Conservation (phyloP, 108 stramenopile genomes). For the Nitzschia putrida region DNA sequence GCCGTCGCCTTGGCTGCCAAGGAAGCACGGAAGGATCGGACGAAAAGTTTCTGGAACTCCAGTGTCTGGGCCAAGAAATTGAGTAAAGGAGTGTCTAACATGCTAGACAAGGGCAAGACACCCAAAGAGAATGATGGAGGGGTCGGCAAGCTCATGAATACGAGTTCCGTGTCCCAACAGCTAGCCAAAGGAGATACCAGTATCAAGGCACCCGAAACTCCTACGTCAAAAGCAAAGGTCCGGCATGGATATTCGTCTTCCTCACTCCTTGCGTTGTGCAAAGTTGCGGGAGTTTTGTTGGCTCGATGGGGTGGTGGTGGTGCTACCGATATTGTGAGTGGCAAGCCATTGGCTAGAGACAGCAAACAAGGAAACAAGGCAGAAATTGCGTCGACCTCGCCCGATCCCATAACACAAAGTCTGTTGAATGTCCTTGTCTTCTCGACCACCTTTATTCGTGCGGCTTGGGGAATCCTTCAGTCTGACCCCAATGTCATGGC, state of each 20-base stretch:
- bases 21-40: slow-evolving; percentile 78
- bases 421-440: slow-evolving; percentile 79
- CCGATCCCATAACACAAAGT: slow-evolving; percentile 63
- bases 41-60: slow-evolving; percentile 72
- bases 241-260: slow-evolving; percentile 19
- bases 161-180: slow-evolving; percentile 61
- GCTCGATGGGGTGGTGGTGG: slow-evolving; percentile 83
- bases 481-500: slow-evolving; percentile 47
- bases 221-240: slow-evolving; percentile 1
- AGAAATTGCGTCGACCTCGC: slow-evolving; percentile 45
- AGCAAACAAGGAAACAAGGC: slow-evolving; percentile 28
- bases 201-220: slow-evolving; percentile 25
- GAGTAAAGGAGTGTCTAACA: slow-evolving; percentile 41
- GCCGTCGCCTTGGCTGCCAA: slow-evolving; percentile 72
- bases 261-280: slow-evolving; percentile 41
- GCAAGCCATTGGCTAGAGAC: slow-evolving; percentile 24
- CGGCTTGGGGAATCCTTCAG: slow-evolving; percentile 75
- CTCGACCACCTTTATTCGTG: slow-evolving; percentile 56
- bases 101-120: slow-evolving; percentile 33
- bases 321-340: slow-evolving; percentile 51
- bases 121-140: slow-evolving; percentile 26
- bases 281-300: slow-evolving; percentile 70
- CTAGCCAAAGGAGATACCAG: slow-evolving; percentile 55
- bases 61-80: slow-evolving; percentile 78
- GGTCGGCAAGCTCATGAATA: slow-evolving; percentile 55